Conservation (phyloP, 164 flowering plant species). For the Macadamia tetraphylla region DNA sequence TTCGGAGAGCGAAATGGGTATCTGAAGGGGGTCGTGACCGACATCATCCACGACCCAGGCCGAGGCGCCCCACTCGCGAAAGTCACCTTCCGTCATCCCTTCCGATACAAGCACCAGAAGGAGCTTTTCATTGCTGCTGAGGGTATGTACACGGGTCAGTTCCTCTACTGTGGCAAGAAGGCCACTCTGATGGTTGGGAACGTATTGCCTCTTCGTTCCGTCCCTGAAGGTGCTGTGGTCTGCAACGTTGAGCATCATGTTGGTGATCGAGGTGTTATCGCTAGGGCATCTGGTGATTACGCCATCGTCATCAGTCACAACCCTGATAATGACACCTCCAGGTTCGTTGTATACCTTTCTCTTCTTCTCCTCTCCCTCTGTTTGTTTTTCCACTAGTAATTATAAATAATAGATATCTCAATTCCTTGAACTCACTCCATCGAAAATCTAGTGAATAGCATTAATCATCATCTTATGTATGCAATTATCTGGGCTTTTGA, state of each 20-base stretch:
- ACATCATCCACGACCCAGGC: slow-evolving; percentile 5
- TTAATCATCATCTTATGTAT: too few species aligned
- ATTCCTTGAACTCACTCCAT: too few species aligned
- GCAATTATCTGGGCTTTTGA: too few species aligned
- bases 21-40: slow-evolving; percentile 2
- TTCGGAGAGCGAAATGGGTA: slow-evolving; percentile 8
- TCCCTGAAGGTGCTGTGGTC: slow-evolving; percentile 13
- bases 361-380: neutral
- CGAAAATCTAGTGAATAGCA: too few species aligned
- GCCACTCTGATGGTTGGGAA: slow-evolving; percentile 13
- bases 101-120: slow-evolving; percentile 4
- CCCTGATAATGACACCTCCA: slow-evolving; percentile 5
- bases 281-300: slow-evolving; percentile 13
- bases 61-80: slow-evolving; percentile 4
- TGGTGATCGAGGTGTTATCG: slow-evolving; percentile 12
- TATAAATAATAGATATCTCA: too few species aligned
- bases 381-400: too few species aligned
- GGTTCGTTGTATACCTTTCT: neutral
- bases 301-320: slow-evolving; percentile 5
- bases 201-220: slow-evolving; percentile 6
- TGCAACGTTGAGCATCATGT: slow-evolving; percentile 16
- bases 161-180: slow-evolving; percentile 15
- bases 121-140: neutral
- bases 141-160: slow-evolving; percentile 6
- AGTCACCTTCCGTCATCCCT: slow-evolving; percentile 2